phyloP scores from a whole-genome alignment of 2,329 filamentous ascomycete species.

The Atkinsonella hypoxylon region DNA sequence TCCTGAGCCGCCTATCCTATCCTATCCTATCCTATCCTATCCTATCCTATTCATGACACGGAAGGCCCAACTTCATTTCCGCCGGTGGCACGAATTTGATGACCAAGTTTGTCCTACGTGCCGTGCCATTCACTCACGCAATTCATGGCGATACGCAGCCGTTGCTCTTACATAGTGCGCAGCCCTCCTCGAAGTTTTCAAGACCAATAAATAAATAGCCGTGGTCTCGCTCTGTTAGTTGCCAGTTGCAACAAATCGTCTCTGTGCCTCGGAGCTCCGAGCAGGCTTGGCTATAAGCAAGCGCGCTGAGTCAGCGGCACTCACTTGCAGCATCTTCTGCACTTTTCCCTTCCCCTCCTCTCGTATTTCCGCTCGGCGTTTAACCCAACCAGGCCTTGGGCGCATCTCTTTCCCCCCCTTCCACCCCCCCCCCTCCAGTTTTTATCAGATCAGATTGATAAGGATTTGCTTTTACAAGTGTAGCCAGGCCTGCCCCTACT shows the following conservation, averaged over 20 bases:
- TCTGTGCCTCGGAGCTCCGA: constrained; percentile 3
- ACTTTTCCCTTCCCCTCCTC: not conserved
- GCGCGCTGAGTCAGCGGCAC: not conserved
- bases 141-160: not conserved
- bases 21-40: too few species aligned
- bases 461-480: constrained; percentile 19
- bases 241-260: too few species aligned
- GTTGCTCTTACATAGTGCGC: too few species aligned
- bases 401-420: constrained; percentile 19
- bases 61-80: not conserved
- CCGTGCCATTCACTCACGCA: not conserved
- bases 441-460: constrained; percentile 32
- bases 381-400: constrained; percentile 6
- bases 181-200: too few species aligned
- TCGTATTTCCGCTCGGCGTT: constrained; percentile 24
- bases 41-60: not conserved
- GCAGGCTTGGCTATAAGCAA: not conserved
- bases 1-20: not conserved
- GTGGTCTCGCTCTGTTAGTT: too few species aligned
- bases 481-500: constrained; percentile 12
- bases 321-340: too few species aligned
- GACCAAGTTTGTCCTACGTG: not conserved
- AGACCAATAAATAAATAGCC: too few species aligned
- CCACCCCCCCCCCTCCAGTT: too few species aligned
- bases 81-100: not conserved